Evolutionary conservation across 192 early-diverging fungal genomes (phyloP).

Genomic region (Chytriomyces sp.): DNA sequence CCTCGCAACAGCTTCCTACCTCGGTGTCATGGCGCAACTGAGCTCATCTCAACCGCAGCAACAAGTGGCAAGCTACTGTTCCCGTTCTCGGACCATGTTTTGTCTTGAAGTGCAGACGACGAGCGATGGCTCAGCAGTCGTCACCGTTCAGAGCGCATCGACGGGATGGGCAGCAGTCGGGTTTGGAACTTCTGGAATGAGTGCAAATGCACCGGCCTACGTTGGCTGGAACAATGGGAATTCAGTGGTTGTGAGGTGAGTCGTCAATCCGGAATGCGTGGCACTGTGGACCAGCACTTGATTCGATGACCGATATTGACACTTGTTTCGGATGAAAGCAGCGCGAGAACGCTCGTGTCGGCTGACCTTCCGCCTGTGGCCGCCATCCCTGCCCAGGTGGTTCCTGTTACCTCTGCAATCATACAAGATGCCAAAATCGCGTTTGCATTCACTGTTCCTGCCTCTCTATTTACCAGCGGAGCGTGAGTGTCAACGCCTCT

Average conservation of each 20-base stretch:
- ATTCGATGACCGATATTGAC: neutral
- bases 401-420: neutral
- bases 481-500: too few species aligned
- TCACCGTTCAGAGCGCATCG: constrained; percentile 32
- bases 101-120: neutral
- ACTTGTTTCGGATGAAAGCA: too few species aligned
- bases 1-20: too few species aligned
- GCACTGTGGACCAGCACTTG: neutral
- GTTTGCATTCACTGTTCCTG: neutral
- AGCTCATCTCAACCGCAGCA: too few species aligned
- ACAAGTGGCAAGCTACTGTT: neutral
- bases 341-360: too few species aligned
- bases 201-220: constrained; percentile 14
- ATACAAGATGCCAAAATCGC: neutral
- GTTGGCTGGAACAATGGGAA: constrained; percentile 29
- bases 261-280: too few species aligned
- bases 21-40: too few species aligned
- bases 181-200: constrained; percentile 28
- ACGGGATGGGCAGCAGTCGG: constrained; percentile 39
- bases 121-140: neutral
- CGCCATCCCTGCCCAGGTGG: neutral
- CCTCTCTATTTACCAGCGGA: neutral
- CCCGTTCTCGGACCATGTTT: neutral
- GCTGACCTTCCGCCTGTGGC: too few species aligned
- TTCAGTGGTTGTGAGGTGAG: constrained; percentile 3